Evolutionary conservation across 2,329 filamentous ascomycete species (phyloP).

Genomic region (Lachnellula subtilissima): DNA sequence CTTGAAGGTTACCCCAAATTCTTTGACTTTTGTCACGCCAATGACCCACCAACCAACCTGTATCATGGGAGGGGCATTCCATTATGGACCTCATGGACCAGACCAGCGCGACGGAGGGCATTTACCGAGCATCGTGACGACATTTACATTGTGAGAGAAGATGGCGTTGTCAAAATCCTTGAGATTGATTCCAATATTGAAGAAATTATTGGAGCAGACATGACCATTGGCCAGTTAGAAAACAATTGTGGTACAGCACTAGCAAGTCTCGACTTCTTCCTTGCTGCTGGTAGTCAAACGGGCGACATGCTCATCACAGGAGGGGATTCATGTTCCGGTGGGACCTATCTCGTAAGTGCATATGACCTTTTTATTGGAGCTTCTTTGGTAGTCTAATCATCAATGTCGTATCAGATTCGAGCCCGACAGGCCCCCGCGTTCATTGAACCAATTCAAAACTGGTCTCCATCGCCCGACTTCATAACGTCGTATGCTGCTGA

Average conservation of each 20-base stretch:
- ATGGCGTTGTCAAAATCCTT: conserved; percentile 72
- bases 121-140: conserved; percentile 65
- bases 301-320: conserved; percentile 45
- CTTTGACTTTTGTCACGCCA: conserved; percentile 39
- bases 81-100: conserved; percentile 80
- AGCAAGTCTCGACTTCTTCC: conserved; percentile 49
- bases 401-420: conserved; percentile 39
- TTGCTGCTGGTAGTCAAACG: too few relatives aligned
- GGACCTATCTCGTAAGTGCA: conserved; percentile 49
- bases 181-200: conserved; percentile 55
- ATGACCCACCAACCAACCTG: conserved; percentile 39
- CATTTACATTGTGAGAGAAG: conserved; percentile 83
- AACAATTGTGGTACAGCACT: conserved; percentile 80
- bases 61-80: conserved; percentile 47
- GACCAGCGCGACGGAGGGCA: conserved; percentile 60
- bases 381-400: neutral
- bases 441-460: conserved; percentile 59
- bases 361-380: neutral
- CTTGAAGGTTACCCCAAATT: conserved; percentile 48
- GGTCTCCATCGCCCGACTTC: conserved; percentile 42
- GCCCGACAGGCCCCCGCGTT: conserved; percentile 50
- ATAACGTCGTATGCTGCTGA: conserved; percentile 39
- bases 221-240: conserved; percentile 59
- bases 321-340: conserved; percentile 69
- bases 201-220: conserved; percentile 49